Conservation (phyloP, 176 grass and related monocot genomes). For the Oryza punctata region DNA sequence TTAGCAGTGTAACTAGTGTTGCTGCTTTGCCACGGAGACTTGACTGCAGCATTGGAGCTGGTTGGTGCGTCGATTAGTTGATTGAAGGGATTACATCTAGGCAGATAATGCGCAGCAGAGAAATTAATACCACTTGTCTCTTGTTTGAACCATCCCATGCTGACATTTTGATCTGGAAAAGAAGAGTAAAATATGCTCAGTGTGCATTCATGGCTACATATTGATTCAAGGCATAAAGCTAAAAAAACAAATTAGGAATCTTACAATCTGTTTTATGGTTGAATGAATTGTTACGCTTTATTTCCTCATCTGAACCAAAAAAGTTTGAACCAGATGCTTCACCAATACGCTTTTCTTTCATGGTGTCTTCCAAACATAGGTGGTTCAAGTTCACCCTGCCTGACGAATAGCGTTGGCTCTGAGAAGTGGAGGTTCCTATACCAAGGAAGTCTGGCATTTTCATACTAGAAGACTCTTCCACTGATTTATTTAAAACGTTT, state of each 20-base stretch:
- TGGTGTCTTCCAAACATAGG: conserved; percentile 29
- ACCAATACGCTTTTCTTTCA: conserved; percentile 28
- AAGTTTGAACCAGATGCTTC: conserved; percentile 41
- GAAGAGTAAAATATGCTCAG: conserved; percentile 18
- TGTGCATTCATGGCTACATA: conserved; percentile 29
- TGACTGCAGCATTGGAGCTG: conserved; percentile 30
- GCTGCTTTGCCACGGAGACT: conserved; percentile 31
- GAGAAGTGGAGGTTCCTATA: conserved; percentile 25
- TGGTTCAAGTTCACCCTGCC: conserved; percentile 40
- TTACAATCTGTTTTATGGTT: conserved; percentile 49
- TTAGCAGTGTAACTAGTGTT: conserved; percentile 26
- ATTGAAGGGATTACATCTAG: conserved; percentile 25
- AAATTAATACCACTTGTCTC: conserved; percentile 22
- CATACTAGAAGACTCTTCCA: conserved; percentile 30
- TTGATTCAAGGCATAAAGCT: conserved; percentile 8
- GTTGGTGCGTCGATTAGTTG: conserved; percentile 12
- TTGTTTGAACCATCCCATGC: conserved; percentile 32
- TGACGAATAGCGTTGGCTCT: conserved; percentile 32
- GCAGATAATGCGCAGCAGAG: conserved; percentile 8
- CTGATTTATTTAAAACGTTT: conserved; percentile 43
- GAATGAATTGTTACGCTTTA: conserved; percentile 38
- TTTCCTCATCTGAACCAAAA: conserved; percentile 30
- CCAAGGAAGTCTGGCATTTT: conserved; percentile 40
- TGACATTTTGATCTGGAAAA: conserved; percentile 32
- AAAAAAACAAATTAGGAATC: conserved; percentile 13